Evolutionary conservation across 139 green algal genomes (phyloP).

Genomic region (Tetratostichococcus sp.): DNA sequence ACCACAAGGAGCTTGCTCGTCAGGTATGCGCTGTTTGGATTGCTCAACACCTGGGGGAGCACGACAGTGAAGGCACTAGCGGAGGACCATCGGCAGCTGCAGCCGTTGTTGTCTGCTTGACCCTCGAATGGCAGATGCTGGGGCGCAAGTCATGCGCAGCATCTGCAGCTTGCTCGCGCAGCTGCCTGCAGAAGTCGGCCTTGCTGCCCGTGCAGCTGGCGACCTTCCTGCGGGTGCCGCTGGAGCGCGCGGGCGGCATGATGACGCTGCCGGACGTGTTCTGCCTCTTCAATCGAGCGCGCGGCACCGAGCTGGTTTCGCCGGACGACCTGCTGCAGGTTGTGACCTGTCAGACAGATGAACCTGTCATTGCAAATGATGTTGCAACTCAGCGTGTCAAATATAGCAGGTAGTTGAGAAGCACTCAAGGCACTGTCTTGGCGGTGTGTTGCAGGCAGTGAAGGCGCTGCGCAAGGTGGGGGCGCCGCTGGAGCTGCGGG

Average conservation of each 20-base stretch:
- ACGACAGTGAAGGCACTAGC: no score
- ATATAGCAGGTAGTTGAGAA: no score
- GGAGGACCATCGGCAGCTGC: no score
- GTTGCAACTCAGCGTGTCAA: slow-evolving; percentile 6
- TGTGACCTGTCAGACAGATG: slow-evolving; percentile 29
- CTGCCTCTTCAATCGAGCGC: slow-evolving; percentile 91
- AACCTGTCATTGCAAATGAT: neutral
- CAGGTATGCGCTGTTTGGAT: slow-evolving; percentile 42
- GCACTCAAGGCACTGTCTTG: neutral
- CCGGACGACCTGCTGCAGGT: slow-evolving; percentile 86
- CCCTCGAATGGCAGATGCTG: neutral
- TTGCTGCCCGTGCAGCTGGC: slow-evolving; percentile 50
- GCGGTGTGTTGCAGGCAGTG: slow-evolving; percentile 3
- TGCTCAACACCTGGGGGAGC: no score
- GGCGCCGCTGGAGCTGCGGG: slow-evolving; percentile 43
- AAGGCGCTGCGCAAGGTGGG: slow-evolving; percentile 32
- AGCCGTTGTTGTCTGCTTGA: no score
- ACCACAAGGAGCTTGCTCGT: slow-evolving; percentile 77
- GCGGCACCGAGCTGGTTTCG: slow-evolving; percentile 88
- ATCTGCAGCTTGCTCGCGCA: no score
- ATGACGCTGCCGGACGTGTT: slow-evolving; percentile 90
- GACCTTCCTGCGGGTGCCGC: slow-evolving; percentile 65
- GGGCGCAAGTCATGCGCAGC: no score
- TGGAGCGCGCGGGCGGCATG: slow-evolving; percentile 70
- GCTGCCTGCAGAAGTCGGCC: no score